Evolutionary conservation across 108 stramenopile species (phyloP), one percentile per base, ranked within the genome.

Genomic region (Skeletonema costatum): DNA sequence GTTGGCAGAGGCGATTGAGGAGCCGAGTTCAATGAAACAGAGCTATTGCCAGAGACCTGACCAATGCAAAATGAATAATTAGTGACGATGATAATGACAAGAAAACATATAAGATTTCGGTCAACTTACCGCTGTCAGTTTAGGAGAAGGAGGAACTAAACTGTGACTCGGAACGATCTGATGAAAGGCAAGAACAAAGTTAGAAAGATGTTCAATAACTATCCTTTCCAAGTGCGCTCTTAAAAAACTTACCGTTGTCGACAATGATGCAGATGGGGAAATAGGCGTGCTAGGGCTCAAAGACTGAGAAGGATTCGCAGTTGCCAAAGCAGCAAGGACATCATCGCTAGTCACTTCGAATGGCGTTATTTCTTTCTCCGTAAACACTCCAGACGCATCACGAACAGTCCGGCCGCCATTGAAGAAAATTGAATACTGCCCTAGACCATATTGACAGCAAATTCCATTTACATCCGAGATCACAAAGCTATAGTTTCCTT

Each of bases 401-500:
- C 50, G 32, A 50, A 68, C 12, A 10, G 10, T 19, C n/a, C 56
- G 60, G 14, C 73, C 63, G 2, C 65, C 64, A 25, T 11, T 58
- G 33, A 74, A 66, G 32, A 38, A 62, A 13, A 74, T 14, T 21
- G 35, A 58, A 53, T 74, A 74, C 5, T 33, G 50, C 12, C 65
- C 74, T 21, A 65, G 11, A n/a, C 56, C 65, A 31, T 74, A 59
- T 19, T 56, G 33, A 50, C 74, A 74, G 33, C 74, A 74, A 13
- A 74, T n/a, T 2, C 74, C 74, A 16, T 58, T 66, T 21, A 33
- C 33, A 58, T 74, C 65, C 36, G 33, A 38, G 13, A 74, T 59
- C 4, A 65, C 74, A 39, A 74, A 74, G 2, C 66, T 65, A 56
- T 65, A 74, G 21, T 64, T 41, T 12, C 74, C 74, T 19, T 36